Percentiles rank a stretch among this genome's conserved stretches.
Evolutionary conservation across 139 green algal species (phyloP).

Genomic region (Micractinium conductrix): DNA sequence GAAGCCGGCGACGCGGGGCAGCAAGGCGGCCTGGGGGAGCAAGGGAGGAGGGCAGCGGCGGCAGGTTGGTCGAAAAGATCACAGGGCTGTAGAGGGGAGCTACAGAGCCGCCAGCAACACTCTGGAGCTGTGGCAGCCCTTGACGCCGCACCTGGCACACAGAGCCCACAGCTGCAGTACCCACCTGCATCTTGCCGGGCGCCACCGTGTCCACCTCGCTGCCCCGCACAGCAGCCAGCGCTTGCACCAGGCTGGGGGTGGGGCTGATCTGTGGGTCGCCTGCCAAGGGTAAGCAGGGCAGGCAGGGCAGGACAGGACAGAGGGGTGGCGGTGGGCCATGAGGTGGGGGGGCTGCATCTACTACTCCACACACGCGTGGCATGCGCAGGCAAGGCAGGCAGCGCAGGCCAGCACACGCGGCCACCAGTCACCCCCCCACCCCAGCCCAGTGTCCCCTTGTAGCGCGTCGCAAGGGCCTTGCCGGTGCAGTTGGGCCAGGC

Average conservation of each 20-base stretch:
- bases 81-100: neutral
- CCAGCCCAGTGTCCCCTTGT: no score
- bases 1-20: constrained; percentile 37
- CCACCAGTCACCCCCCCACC: no score
- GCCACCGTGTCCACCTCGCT: constrained; percentile 25
- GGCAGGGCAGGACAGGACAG: neutral
- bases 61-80: neutral
- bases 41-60: neutral
- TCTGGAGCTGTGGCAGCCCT: neutral
- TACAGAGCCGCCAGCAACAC: neutral
- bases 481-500: no score
- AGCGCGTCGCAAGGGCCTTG: no score
- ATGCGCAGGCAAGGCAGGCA: no score
- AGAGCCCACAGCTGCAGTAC: neutral
- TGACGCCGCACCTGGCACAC: no score
- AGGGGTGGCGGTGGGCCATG: neutral
- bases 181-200: constrained; percentile 5
- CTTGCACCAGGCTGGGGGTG: constrained; percentile 46
- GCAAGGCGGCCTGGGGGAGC: neutral
- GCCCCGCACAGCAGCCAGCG: constrained; percentile 51
- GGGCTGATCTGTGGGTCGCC: constrained; percentile 47
- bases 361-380: no score
- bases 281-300: no score
- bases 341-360: neutral
- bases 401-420: no score